Base-by-base conservation (phyloP, 108 stramenopile genomes). In the Stephanodiscus triporus region DNA sequence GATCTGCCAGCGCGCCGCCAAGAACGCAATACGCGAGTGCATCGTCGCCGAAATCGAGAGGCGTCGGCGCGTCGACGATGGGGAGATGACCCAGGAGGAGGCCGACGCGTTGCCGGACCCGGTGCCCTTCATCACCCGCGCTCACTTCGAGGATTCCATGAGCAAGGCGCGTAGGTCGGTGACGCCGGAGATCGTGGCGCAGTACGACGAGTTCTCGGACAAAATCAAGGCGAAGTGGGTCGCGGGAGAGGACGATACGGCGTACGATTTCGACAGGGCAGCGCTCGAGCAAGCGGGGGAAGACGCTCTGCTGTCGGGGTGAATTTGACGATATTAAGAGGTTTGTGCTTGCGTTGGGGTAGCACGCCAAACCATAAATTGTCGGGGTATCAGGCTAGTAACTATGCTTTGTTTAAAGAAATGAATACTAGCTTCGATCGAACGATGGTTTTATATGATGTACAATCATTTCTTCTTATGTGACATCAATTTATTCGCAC, bases 1-100 rank as follows among this genome's bases (percentile, higher is more conserved):
- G 81, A 95, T 98, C 67, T 96, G 96, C 76, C 92, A 93, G 70
- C 81, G 89, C 65, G 96, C 97, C 19, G 88, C 91, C 16, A 97
- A 96, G 76, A 84, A 93, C 71, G 95, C 96, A 19, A 96, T 98
- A 65, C 90, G 97, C n/a, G 96, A 98, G 75, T 89, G 92, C 7
- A 94, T 97, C 64, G 88, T 84, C n/a, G 92, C 84, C 2, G 96
- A 82, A 16, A 92, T 92, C 53, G 96, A 97, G 72, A 78, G 91
- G 22, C 83, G 89, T 58, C 83, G 88, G 10, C 80, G 86, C 27
- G 92, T 97, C 16, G 92, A 91, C 40, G 86, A 88, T n/a, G 96
- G 96, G 9, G 94, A 93, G 60, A 40, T 94, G 40, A 88, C 89
- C 7, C 90, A 93, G 70, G 89, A 90, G 68, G 92, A 93, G 68